A percentile compares a stretch with the other conserved stretches of the same genome.
These are phyloP conservation scores for Zelopaecilomyces penicillatus DNA, from an alignment of 2,329 filamentous ascomycete species.

Conservation along the genomic window DNA sequence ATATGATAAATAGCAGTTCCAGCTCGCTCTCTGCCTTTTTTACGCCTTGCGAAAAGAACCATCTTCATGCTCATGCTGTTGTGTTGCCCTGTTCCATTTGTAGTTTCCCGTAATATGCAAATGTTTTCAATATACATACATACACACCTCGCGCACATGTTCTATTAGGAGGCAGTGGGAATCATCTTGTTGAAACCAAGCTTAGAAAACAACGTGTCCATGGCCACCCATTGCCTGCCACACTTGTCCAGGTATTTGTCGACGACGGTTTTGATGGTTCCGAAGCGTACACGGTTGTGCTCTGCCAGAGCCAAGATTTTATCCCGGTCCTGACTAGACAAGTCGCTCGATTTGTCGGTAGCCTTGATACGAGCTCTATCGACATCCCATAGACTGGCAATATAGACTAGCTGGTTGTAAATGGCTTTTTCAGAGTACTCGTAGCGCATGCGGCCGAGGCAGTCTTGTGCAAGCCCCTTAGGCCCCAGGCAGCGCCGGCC, in stretches of 20 bases:
- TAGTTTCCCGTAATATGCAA: too few species aligned
- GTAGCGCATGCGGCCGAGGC: conserved; percentile 79
- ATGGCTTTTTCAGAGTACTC: conserved; percentile 82
- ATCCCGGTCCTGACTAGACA: conserved; percentile 48
- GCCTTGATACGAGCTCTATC: conserved; percentile 61
- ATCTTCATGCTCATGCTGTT: too few species aligned
- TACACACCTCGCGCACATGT: too few species aligned
- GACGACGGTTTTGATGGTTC: conserved; percentile 65
- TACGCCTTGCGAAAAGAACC: too few species aligned
- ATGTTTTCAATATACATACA: too few species aligned
- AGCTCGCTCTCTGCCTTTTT: too few species aligned
- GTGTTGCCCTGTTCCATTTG: too few species aligned
- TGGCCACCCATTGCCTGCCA: conserved; percentile 85
- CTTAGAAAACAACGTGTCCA: conserved; percentile 77
- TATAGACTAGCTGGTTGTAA: conserved; percentile 92
- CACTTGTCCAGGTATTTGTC: conserved; percentile 83
- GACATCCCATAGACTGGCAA: conserved; percentile 77
- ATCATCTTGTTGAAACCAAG: conserved; percentile 42
- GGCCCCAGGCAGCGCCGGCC: conserved; percentile 84
- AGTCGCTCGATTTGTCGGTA: conserved; percentile 37
- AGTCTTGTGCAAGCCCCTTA: conserved; percentile 74
- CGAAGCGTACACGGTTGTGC: conserved; percentile 74
- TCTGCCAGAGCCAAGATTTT: conserved; percentile 65
- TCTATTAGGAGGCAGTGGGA: background rate
- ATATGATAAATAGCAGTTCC: too few species aligned